A percentile compares a stretch with the other conserved stretches of the same genome.
These are phyloP conservation scores for Letharia lupina DNA, from an alignment of 495 filamentous ascomycete genomes.

Conservation along the genomic window DNA sequence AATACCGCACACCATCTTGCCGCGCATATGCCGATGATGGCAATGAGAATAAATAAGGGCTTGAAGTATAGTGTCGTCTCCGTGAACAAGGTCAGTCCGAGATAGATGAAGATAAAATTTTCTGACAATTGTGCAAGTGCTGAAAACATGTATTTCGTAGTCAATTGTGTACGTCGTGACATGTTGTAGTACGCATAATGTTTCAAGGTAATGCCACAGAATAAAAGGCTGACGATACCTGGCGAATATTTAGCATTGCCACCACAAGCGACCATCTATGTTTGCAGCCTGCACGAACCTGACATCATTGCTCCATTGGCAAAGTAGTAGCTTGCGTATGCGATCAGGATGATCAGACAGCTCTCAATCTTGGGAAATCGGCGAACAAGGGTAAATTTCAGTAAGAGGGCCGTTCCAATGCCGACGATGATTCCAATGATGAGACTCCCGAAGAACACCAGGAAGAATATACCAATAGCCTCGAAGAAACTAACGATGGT, in stretches of 20 bases:
- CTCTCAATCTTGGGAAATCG: conserved; percentile 95
- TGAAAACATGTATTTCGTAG: conserved; percentile 96
- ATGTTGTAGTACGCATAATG: conserved; percentile 99
- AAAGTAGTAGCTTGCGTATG: conserved; percentile 95
- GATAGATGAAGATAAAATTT: conserved; percentile 99
- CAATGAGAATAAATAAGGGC: conserved; percentile 89
- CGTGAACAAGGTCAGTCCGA: conserved; percentile 89
- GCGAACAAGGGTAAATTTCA: conserved; percentile 89
- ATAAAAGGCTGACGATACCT: conserved; percentile 95
- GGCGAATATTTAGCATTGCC: conserved; percentile 10
- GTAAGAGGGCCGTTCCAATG: conserved; percentile 70
- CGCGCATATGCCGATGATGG: conserved; percentile 81
- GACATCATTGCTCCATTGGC: conserved; percentile 91
- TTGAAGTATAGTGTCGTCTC: conserved; percentile 81
- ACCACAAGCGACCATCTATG: neutral
- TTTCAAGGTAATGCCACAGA: conserved; percentile 96
- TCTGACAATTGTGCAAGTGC: conserved; percentile 90
- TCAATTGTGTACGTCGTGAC: conserved; percentile 93
- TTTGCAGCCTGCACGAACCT: conserved; percentile 42
- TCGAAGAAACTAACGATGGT: conserved; percentile 73
- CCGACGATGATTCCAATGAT: conserved; percentile 80
- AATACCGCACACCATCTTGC: conserved; percentile 92
- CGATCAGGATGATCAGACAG: conserved; percentile 83
- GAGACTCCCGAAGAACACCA: conserved; percentile 92
- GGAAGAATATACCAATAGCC: conserved; percentile 86